These are phyloP conservation scores for Solanum hybrid DNA, from an alignment of 305 asterid genomes.

Conservation along the genomic window DNA sequence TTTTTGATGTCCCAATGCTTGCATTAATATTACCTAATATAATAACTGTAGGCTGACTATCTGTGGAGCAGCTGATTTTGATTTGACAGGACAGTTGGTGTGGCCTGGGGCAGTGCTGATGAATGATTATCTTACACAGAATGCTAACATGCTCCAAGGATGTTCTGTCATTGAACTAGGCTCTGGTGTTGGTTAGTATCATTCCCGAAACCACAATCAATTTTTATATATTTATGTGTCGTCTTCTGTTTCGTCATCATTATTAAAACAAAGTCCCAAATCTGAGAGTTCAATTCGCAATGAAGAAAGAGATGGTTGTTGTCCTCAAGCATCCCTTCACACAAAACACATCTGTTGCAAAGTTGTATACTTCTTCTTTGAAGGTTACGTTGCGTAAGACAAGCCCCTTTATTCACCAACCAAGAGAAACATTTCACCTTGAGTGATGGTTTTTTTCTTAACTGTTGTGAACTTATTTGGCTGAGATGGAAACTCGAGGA, in stretches of 20 bases:
- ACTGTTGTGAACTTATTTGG: background rate
- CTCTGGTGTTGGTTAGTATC: conserved; percentile 86
- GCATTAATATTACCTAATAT: background rate
- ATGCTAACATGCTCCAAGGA: conserved; percentile 53
- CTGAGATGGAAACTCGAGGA: background rate
- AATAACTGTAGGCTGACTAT: conserved; percentile 21
- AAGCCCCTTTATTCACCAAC: background rate
- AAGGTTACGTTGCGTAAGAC: background rate
- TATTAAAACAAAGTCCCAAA: background rate
- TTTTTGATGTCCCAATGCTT: background rate
- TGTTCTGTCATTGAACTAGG: conserved; percentile 83
- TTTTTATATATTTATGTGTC: background rate
- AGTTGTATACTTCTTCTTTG: background rate
- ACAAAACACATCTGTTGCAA: background rate
- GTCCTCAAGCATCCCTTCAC: background rate
- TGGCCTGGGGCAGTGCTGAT: conserved; percentile 94
- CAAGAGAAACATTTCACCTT: background rate
- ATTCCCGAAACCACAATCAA: background rate
- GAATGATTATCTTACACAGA: conserved; percentile 69
- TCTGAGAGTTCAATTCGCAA: background rate
- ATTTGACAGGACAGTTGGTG: conserved; percentile 91
- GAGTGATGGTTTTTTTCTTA: background rate
- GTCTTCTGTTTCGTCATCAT: background rate
- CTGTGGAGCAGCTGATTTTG: conserved; percentile 77
- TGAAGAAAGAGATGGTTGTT: background rate